phyloP scores from a whole-genome alignment of 129 eudicot genomes.

The Lactuca saligna region DNA sequence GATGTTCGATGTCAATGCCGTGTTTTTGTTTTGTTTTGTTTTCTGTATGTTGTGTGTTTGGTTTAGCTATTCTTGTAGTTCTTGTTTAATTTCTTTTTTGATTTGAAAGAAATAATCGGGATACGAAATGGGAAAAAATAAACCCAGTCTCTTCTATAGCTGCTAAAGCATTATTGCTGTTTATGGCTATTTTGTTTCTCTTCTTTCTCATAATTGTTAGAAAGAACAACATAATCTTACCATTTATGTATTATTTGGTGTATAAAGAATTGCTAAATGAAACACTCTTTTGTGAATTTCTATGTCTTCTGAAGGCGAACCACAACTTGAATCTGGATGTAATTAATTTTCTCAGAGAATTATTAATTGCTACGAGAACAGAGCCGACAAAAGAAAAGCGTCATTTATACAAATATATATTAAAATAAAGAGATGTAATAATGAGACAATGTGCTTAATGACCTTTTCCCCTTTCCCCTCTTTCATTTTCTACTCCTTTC shows the following conservation, averaged over 20 bases:
- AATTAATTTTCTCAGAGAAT: conserved; percentile 13
- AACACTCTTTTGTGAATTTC: not conserved
- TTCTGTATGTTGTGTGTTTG: conserved; percentile 10
- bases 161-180: not conserved
- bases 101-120: conserved; percentile 1
- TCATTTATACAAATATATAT: conserved; percentile 8
- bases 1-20: not conserved
- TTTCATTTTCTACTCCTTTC: conserved; percentile 13
- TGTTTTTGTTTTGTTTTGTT: conserved; percentile 18
- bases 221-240: not conserved
- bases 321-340: conserved; percentile 27
- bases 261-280: not conserved
- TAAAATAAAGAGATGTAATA: conserved; percentile 18
- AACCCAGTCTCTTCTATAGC: not conserved
- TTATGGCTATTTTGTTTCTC: not conserved
- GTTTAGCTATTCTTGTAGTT: conserved; percentile 15
- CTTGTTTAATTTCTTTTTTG: not conserved
- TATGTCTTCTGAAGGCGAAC: conserved; percentile 18
- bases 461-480: conserved; percentile 19
- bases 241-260: conserved; percentile 10
- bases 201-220: not conserved
- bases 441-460: conserved; percentile 34
- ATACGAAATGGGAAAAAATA: not conserved
- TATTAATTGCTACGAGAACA: conserved; percentile 14
- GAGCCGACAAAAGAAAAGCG: conserved; percentile 30